Percentiles rank a stretch among this genome's conserved stretches.
Evolutionary conservation across 768 basidiomycete species (phyloP).

Genomic region (Tricholoma furcatifolium): DNA sequence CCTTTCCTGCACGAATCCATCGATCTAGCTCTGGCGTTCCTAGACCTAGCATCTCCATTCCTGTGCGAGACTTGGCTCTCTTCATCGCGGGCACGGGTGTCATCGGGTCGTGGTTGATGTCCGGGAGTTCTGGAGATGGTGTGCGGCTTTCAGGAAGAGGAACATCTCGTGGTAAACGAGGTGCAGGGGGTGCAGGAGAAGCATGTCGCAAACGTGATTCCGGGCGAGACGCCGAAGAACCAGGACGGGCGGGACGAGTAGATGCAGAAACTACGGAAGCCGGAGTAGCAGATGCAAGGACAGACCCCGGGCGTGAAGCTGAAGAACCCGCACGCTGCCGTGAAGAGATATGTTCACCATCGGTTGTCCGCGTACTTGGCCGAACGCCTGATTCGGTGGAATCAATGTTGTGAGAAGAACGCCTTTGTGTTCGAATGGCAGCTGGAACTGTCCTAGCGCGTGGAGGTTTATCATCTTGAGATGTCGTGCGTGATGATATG

Average conservation of each 20-base stretch:
- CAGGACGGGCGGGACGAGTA: constrained; percentile 13
- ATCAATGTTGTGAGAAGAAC: constrained; percentile 1
- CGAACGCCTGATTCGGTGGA: neutral
- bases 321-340: constrained; percentile 9
- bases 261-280: constrained; percentile 7
- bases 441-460: constrained; percentile 28
- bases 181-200: constrained; percentile 9
- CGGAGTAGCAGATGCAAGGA: constrained; percentile 15
- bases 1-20: constrained; percentile 47
- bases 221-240: constrained; percentile 20
- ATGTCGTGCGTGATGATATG: constrained; percentile 6
- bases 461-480: constrained; percentile 23
- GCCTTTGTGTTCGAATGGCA: constrained; percentile 21
- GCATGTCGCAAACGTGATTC: constrained; percentile 28
- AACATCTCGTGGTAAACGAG: constrained; percentile 14
- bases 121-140: constrained; percentile 43
- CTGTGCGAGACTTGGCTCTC: constrained; percentile 8
- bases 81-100: constrained; percentile 33
- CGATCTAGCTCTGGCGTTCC: constrained; percentile 52
- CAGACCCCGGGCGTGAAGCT: constrained; percentile 9
- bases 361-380: neutral
- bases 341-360: neutral
- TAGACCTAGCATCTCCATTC: constrained; percentile 38
- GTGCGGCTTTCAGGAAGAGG: constrained; percentile 30
- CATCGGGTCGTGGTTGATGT: constrained; percentile 27